Evolutionary conservation across 2,329 filamentous ascomycete species (phyloP).

Genomic region (Xylogone sp.): DNA sequence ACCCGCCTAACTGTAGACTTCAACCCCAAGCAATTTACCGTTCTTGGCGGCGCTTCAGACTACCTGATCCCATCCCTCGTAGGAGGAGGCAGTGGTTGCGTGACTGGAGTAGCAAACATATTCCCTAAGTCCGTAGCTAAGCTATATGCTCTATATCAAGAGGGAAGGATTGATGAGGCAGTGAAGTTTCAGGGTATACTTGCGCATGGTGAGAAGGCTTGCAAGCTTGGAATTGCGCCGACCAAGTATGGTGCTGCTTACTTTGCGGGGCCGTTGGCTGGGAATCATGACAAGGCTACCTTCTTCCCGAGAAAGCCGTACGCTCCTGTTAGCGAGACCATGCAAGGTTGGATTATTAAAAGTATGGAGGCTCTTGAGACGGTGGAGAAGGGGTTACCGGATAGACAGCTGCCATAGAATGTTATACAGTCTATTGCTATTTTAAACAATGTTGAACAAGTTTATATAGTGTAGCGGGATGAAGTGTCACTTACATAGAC

Average conservation of each 20-base stretch:
- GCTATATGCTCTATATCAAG: slow-evolving; percentile 38
- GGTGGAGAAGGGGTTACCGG: slow-evolving; percentile 21
- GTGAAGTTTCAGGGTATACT: slow-evolving; percentile 37
- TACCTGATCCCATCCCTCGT: slow-evolving; percentile 38
- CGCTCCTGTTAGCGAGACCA: slow-evolving; percentile 30
- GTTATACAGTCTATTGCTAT: neutral
- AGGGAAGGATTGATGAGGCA: slow-evolving; percentile 34
- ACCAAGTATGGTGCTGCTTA: slow-evolving; percentile 44
- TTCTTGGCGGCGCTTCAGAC: slow-evolving; percentile 41
- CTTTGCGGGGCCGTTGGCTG: slow-evolving; percentile 36
- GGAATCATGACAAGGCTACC: slow-evolving; percentile 29
- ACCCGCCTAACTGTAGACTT: slow-evolving; percentile 61
- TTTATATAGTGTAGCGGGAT: neutral
- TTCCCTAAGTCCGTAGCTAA: slow-evolving; percentile 39
- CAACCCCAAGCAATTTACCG: slow-evolving; percentile 53
- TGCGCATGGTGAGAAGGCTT: slow-evolving; percentile 45
- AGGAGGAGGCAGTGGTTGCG: slow-evolving; percentile 38
- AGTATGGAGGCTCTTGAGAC: slow-evolving; percentile 35
- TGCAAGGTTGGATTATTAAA: slow-evolving; percentile 39
- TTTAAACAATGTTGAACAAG: neutral
- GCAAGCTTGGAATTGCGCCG: slow-evolving; percentile 42
- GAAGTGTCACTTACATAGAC: neutral
- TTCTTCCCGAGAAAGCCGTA: slow-evolving; percentile 43
- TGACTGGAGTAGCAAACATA: slow-evolving; percentile 42
- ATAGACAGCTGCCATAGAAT: slow-evolving; percentile 1